Base-by-base conservation (phyloP, 306 rosid species). In the Gillenia trifoliata region DNA sequence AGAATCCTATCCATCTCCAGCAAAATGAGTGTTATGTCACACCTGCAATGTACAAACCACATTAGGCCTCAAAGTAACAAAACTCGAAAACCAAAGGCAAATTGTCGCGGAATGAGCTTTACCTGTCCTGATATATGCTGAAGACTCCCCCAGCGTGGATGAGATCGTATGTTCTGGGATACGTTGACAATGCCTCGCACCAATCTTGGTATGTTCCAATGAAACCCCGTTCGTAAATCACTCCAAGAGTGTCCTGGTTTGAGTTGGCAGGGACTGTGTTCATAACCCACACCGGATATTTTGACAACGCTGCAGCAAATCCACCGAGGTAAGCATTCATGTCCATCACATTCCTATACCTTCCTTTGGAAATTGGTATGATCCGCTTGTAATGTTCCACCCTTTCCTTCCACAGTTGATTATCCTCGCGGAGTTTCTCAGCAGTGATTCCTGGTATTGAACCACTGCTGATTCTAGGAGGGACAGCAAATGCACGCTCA, bases 281-380 rank as follows among this genome's bases (percentile, higher is more conserved):
- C 97, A 94, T 94, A 47, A 94, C 96, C 99, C 99, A 90, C 22
- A 90, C 95, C 0, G 95, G 96, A 74, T 77, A 89, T 75, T 87
- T 89, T 8, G 68, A 0, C 77, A 89, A 11, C 9, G 93, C 86
- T 6, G 91, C 97, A 26, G 99, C 91, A 55, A 94, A 90, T 11
- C 99, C 97, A 43, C 99, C 98, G 3, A 95, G 88, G 77, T 85
- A 30, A 64, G 99, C 97, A 80, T 92, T 92, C 99, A 92, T 95
- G 83, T 95, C 99, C 81, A 92, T 90, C 16, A 92, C 57, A 75
- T 95, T 95, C 57, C 99, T 75, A 62, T 87, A 92, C 31, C 83
- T 80, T 59, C 96, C 96, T 55, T 85, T 89, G 19, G 80, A 25
- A 20, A 92, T 81, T 19, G 96, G 93, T 71, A 83, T 45, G 19